Evolutionary conservation across 2,329 filamentous ascomycete species (phyloP).

Genomic region (Cordyceps farinosa): DNA sequence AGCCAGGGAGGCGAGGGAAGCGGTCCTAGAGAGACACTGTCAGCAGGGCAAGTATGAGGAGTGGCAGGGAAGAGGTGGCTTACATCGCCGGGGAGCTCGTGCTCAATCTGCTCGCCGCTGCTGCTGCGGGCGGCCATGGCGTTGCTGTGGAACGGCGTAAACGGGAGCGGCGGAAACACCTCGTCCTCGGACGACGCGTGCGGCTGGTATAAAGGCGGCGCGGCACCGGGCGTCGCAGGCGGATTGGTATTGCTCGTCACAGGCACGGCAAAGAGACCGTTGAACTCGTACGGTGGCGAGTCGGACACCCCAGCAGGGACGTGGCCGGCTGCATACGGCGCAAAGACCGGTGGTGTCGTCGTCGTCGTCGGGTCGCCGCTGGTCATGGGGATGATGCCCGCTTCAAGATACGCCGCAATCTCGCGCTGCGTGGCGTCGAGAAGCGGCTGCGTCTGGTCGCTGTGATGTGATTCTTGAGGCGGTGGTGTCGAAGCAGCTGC

Average conservation of each 20-base stretch:
- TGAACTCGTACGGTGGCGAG: conserved; percentile 7
- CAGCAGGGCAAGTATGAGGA: no score
- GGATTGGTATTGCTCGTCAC: background rate
- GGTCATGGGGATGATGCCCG: background rate
- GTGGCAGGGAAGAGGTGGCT: background rate
- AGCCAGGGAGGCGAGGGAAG: background rate
- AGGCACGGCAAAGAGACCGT: conserved; percentile 1
- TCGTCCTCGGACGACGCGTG: background rate
- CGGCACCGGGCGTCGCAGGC: background rate
- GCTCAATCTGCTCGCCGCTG: background rate
- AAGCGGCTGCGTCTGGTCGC: background rate
- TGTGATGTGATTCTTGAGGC: background rate
- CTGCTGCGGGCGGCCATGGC: background rate
- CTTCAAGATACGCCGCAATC: background rate
- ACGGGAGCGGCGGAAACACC: conserved; percentile 6
- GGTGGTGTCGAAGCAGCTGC: background rate
- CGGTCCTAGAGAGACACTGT: background rate
- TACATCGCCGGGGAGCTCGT: conserved; percentile 16
- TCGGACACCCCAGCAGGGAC: background rate
- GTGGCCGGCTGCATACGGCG: background rate
- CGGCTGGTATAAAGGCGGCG: conserved; percentile 8
- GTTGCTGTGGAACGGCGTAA: conserved; percentile 13
- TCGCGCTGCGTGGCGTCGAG: background rate
- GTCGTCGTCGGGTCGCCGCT: background rate
- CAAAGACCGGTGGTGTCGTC: background rate